Base-by-base conservation (phyloP, 2,329 filamentous ascomycete species). In the Botrytis galanthina region DNA sequence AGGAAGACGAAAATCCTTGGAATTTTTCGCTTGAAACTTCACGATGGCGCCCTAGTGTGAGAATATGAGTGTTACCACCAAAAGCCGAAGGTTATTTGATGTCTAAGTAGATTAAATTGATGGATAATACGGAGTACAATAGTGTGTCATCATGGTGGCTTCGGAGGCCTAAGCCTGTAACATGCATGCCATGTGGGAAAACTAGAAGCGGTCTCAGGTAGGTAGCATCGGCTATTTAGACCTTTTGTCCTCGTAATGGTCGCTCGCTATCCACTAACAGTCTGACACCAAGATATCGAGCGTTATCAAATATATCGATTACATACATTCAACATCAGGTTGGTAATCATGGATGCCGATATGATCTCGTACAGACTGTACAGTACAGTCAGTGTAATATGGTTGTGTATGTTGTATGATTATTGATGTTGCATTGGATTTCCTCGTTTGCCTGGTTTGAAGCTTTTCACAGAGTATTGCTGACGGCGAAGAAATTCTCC, bases 71-170 rank as follows among this genome's bases (percentile, higher is more conserved):
- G 22, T 51, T 51, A 35, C 63, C 63, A 51, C 12, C 29, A 51
- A 51, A 66, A 48, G 29, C 29, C 63, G 20, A 66, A 35, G 63
- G 37, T 66, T 66, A 48, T 32, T 66, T 51, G 62, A 66, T 48
- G 44, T 66, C 44, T 18, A 57, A 42, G 35, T 68, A 68, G 66
- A 68, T 29, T 66, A 66, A 66, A 51, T 51, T 16, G 44, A 66
- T 66, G 32, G 48, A 10, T 32, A 32, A 42, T 57, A n/a, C 29
- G 29, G 20, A 26, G 46, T 26, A 26, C 46, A 48, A 69, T 42
- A 57, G 64, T 42, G 48, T 68, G 48, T 68, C 64, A 68, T 69
- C 48, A 69, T 69, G n/a, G 48, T 69, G 66, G 66, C 66, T 69
- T 69, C 66, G 48, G 48, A 69, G 66, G 66, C n/a, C 51, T 42